phyloP scores from a whole-genome alignment of 208 protist species.

The Lotmaria passim region DNA sequence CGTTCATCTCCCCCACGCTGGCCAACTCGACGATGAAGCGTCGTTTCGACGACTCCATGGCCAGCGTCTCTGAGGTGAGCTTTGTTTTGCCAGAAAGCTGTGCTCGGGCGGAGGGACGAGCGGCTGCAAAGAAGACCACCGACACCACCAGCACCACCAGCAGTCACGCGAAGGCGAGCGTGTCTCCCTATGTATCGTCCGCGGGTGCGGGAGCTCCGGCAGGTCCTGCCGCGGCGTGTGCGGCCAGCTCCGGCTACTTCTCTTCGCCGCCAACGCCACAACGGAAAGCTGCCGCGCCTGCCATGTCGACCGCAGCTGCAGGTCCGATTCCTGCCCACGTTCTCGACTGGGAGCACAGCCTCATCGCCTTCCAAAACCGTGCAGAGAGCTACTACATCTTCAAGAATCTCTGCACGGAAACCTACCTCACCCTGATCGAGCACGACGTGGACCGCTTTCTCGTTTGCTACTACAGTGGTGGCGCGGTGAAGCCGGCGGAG shows the following conservation, averaged over 20 bases:
- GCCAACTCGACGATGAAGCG: constrained; percentile 10
- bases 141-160: background rate
- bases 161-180: background rate
- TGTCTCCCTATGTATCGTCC: background rate
- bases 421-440: constrained; percentile 67
- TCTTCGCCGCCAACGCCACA: background rate
- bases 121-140: background rate
- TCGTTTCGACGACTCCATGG: constrained; percentile 17
- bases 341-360: constrained; percentile 45
- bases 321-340: constrained; percentile 16
- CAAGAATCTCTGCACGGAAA: constrained; percentile 59
- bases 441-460: constrained; percentile 67
- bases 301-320: background rate
- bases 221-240: background rate
- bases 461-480: constrained; percentile 39
- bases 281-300: background rate
- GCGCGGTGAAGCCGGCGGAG: constrained; percentile 21
- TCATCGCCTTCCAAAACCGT: constrained; percentile 45
- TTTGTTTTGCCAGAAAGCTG: constrained; percentile 3
- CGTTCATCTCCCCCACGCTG: constrained; percentile 31
- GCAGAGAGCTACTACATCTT: constrained; percentile 47
- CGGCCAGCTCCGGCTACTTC: background rate
- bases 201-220: too few species aligned
- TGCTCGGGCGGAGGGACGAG: background rate
- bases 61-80: background rate